phyloP scores from a whole-genome alignment of 441 rosid species.

The Syzygium malaccense region DNA sequence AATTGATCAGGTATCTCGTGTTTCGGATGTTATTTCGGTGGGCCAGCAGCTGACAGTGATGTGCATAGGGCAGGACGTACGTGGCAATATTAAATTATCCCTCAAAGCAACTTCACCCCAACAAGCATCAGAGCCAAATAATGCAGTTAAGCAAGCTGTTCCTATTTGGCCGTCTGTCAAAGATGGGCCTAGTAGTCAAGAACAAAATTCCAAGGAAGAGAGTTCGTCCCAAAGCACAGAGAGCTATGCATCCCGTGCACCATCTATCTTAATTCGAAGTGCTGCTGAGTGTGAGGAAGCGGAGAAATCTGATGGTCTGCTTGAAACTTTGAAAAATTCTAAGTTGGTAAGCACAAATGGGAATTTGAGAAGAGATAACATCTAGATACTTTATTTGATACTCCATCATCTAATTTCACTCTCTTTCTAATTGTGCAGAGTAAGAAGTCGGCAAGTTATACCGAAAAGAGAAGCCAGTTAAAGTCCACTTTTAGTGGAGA shows the following conservation, averaged over 20 bases:
- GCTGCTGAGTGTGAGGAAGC: conserved; percentile 82
- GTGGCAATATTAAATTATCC: conserved; percentile 90
- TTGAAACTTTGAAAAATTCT: conserved; percentile 19
- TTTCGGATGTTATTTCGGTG: conserved; percentile 70
- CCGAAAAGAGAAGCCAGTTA: not conserved
- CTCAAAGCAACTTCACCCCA: conserved; percentile 53
- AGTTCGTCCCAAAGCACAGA: conserved; percentile 8
- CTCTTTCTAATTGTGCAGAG: conserved; percentile 7
- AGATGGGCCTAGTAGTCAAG: conserved; percentile 25
- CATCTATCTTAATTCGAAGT: conserved; percentile 74
- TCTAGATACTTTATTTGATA: not conserved
- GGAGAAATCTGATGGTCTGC: conserved; percentile 37
- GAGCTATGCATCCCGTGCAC: conserved; percentile 28
- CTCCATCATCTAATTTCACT: conserved; percentile 11
- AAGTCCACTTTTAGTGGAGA: not conserved
- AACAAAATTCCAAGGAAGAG: conserved; percentile 19
- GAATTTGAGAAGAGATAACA: conserved; percentile 3
- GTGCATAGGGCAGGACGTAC: conserved; percentile 95
- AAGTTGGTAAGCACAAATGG: conserved; percentile 19
- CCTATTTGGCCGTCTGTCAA: conserved; percentile 35
- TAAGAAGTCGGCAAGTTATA: not conserved
- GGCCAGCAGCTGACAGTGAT: conserved; percentile 73
- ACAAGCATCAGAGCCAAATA: conserved; percentile 18
- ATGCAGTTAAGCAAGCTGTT: conserved; percentile 22
- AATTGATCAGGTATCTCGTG: conserved; percentile 59